Evolutionary conservation across 805 yeast genomes (phyloP), one percentile per base, ranked within the genome.

Genomic region (Blastobotrys parvus): DNA sequence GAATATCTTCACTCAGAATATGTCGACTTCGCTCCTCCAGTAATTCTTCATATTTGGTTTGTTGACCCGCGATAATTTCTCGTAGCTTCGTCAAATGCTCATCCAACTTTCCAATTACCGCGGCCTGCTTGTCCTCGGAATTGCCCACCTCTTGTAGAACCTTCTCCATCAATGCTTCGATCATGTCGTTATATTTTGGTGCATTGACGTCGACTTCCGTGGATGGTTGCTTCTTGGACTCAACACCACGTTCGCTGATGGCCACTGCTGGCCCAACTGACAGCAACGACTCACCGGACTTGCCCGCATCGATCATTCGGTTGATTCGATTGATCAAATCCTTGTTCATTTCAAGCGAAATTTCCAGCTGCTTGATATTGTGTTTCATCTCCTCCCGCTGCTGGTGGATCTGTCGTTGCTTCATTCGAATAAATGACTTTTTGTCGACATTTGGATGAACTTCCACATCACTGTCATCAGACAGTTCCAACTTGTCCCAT

Each of bases 371-470:
- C 48, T 75, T 77, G 58, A 88, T 83, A 54, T 90, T 89, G 35
- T 76, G 74, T 56, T 82, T 82, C 57, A 94, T 69, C 59, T 85
- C 85, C 33, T 71, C 74, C 49, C 99, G 78, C 64, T 88, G 82
- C 59, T 90, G 96, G 60, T 92, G 98, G 51, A 92, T 92, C 54
- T 89, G 95, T 57, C 95, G 82, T 65, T 92, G 99, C 60, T 87
- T 90, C 98, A 97, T 90, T 46, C 79, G 77, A 55, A 92, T 86
- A 53, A 92, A 90, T 1, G 97, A 89, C 32, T 68, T 69, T 60
- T 92, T 92, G 62, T 92, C 99, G 25, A 92, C 98, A 59, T 92
- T 92, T 46, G 97, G 99, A 60, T 92, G 99, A 13, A 90, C 97
- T 58, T 92, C 98, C 39, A 92, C 70, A 57, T 92, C 98, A 6